Evolutionary conservation across 352 stramenopile genomes (phyloP).

Genomic region (Globisporangium carolinianum): DNA sequence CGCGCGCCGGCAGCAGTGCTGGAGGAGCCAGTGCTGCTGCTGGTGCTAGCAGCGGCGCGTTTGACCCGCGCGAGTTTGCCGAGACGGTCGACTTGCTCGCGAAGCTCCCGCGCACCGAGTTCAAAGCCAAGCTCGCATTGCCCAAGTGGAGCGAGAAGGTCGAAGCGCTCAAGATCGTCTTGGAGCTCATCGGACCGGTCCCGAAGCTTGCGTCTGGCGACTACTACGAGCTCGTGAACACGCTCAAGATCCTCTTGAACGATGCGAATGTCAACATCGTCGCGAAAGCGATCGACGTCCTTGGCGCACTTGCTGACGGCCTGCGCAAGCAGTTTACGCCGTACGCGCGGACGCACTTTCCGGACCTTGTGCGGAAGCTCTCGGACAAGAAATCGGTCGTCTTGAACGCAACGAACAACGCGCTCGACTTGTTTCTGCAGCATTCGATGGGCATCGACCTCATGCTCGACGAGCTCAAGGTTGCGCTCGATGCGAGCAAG

Average conservation of each 20-base stretch:
- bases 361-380: constrained; percentile 74
- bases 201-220: constrained; percentile 83
- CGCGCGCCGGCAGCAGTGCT: constrained; percentile 1
- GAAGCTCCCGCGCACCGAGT: constrained; percentile 75
- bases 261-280: constrained; percentile 87
- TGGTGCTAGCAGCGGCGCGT: constrained; percentile 13
- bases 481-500: constrained; percentile 58
- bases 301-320: constrained; percentile 70
- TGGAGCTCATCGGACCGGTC: constrained; percentile 73
- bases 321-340: constrained; percentile 78
- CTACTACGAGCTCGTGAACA: constrained; percentile 83
- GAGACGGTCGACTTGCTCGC: constrained; percentile 80
- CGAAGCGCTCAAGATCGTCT: constrained; percentile 77
- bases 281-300: constrained; percentile 78
- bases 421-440: constrained; percentile 73
- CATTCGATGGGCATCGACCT: constrained; percentile 80
- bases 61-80: constrained; percentile 81
- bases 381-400: constrained; percentile 87
- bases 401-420: constrained; percentile 76
- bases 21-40: constrained; percentile 8
- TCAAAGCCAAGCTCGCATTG: constrained; percentile 61
- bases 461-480: constrained; percentile 84
- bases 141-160: constrained; percentile 88
- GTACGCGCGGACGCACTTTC: constrained; percentile 68
- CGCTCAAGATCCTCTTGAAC: constrained; percentile 68